Conservation (phyloP, 768 basidiomycete species). For the Suillus luteus region DNA sequence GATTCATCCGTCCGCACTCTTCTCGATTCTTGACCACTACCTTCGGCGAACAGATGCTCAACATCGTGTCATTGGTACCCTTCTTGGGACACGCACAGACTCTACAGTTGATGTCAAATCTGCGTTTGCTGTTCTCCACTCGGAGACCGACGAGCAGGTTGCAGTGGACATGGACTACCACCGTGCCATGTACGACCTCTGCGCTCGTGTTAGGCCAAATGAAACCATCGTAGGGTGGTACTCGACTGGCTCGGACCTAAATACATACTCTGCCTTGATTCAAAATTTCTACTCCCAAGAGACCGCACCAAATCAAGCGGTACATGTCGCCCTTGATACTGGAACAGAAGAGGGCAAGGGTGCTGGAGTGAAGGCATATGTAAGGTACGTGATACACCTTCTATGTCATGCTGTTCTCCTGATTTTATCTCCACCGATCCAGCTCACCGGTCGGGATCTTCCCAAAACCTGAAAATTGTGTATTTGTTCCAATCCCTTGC, state of each 20-base stretch:
- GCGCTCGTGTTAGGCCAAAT: constrained; percentile 63
- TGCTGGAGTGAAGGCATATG: constrained; percentile 83
- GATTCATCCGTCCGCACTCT: constrained; percentile 89
- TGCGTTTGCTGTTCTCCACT: constrained; percentile 91
- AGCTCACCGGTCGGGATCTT: constrained; percentile 88
- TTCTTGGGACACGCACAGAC: constrained; percentile 79
- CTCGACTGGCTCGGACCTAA: constrained; percentile 77
- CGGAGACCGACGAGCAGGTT: constrained; percentile 89
- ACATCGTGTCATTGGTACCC: constrained; percentile 92
- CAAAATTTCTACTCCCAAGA: constrained; percentile 98
- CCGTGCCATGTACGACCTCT: constrained; percentile 89
- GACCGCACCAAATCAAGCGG: constrained; percentile 82
- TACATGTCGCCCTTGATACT: constrained; percentile 91
- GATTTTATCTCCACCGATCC: constrained; percentile 14
- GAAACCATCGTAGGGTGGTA: constrained; percentile 96
- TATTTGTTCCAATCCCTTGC: constrained; percentile 91
- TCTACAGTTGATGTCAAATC: constrained; percentile 75
- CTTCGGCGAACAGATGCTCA: constrained; percentile 81
- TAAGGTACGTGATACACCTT: constrained; percentile 56
- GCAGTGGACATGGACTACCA: constrained; percentile 98
- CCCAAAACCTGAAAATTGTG: constrained; percentile 92
- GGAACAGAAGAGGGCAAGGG: constrained; percentile 62
- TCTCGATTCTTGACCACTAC: constrained; percentile 96
- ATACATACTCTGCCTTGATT: constrained; percentile 94
- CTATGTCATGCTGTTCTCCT: constrained; percentile 15